Conservation (phyloP, 345 rosid genomes). For the Rhizophora mangle region DNA sequence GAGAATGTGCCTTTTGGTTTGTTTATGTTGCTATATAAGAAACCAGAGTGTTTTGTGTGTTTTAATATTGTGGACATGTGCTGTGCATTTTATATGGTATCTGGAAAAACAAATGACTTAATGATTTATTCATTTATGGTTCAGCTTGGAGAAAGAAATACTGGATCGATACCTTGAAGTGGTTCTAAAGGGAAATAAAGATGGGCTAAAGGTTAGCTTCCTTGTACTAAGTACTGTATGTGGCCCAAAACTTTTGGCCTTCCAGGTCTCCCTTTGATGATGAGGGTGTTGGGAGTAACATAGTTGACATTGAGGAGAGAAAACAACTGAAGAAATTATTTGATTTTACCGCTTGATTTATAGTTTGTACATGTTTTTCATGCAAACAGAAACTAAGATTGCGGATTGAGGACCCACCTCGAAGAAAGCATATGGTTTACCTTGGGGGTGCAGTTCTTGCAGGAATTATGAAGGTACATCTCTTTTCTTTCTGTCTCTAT, state of each 20-base stretch:
- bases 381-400: slow-evolving; percentile 65
- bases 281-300: too few species aligned
- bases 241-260: too few species aligned
- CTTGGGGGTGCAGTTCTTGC: slow-evolving; percentile 98
- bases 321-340: too few species aligned
- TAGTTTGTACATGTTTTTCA: too few species aligned
- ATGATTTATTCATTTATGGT: slow-evolving; percentile 20
- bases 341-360: too few species aligned
- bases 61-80: too few species aligned
- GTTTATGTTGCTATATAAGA: too few species aligned
- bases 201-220: slow-evolving; percentile 78
- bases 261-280: too few species aligned
- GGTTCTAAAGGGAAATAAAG: slow-evolving; percentile 93
- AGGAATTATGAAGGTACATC: slow-evolving; percentile 89
- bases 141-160: slow-evolving; percentile 93
- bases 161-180: slow-evolving; percentile 81
- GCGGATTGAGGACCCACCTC: slow-evolving; percentile 92
- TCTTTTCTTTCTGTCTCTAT: slow-evolving; percentile 4
- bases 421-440: slow-evolving; percentile 99
- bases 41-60: too few species aligned
- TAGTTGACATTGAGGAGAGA: too few species aligned
- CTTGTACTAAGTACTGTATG: neutral
- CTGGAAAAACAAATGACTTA: neutral
- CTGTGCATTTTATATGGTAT: too few species aligned
- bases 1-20: too few species aligned